Base-by-base conservation (phyloP, 106 monocot genomes). In the Apostasia shenzhenica region DNA sequence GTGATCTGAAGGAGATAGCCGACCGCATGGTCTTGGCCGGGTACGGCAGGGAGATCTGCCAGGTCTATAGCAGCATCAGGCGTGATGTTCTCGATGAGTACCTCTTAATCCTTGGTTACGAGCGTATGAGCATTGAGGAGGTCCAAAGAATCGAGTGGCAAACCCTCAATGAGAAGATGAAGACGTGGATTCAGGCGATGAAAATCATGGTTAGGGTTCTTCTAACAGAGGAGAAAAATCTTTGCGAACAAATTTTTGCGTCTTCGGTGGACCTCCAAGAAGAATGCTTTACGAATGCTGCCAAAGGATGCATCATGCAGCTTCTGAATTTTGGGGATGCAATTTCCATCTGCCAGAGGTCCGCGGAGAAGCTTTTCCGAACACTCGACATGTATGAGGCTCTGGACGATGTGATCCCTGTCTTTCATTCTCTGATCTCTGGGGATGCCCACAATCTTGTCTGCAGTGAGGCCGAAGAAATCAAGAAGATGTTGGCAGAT, bases 61-160 rank as follows among this genome's bases (percentile, higher is more conserved):
- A 59, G 50, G 71, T 61, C 10, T 71, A 71, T 42, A 49, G 59
- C 50, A 49, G 50, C 57, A 60, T 71, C 14, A 59, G 71, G 37
- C 45, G 71, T 9, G 81, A 81, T 8, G 66, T 72, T 26, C 70
- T 85, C 12, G 78, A 85, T n/a, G 85, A 81, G 53, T 81, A 55
- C 65, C 51, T 86, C 6, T 69, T 73, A 9, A 62, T 75, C 13
- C 67, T 85, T 7, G 77, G 78, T 3, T 50, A 81, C 12, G 81
- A 85, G 45, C 61, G 57, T 14, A 63, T 85, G 68, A 81, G 85
- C 58, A 85, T 86, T 2, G 86, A 79, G 39, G 86, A 86, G 54
- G 81, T 86, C 10, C 81, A 79, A 73, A 55, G 66, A 59, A 66
- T 73, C 7, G 79, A 68, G 48, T 82, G 86, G 82, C 43, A 60